Percentiles rank a stretch among this genome's conserved stretches.
Conservation (phyloP, 441 rosid genomes). For the Hura crepitans region DNA sequence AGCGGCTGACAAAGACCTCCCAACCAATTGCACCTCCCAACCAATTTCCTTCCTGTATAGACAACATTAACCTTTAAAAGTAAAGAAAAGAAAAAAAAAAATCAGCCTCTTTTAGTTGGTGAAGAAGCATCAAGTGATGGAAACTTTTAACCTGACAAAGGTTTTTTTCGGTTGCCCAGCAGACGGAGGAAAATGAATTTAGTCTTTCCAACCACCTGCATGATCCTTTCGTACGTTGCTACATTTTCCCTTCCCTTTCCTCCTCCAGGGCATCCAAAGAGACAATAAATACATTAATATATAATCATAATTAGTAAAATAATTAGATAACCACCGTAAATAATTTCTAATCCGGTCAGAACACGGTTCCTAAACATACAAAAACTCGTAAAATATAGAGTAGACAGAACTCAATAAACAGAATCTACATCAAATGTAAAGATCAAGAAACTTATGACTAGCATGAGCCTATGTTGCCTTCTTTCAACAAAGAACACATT, state of each 20-base stretch:
- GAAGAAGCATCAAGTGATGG: constrained; percentile 12
- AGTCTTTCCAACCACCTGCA: background rate
- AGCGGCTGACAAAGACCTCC: constrained; percentile 19
- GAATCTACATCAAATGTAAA: background rate
- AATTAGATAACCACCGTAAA: background rate
- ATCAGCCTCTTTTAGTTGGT: constrained; percentile 14
- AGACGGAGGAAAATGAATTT: constrained; percentile 5
- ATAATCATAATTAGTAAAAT: background rate
- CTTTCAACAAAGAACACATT: background rate
- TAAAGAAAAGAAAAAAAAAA: background rate
- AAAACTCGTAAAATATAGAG: background rate
- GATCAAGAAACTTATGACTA: background rate
- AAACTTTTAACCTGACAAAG: constrained; percentile 8
- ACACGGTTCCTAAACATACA: background rate
- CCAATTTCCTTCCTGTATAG: background rate
- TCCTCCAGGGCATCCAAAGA: background rate
- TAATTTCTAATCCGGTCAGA: background rate
- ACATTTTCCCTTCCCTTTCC: background rate
- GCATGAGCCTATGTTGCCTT: constrained; percentile 4
- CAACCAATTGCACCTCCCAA: constrained; percentile 24
- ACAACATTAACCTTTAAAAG: background rate
- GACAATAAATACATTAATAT: background rate
- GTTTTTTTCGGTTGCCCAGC: background rate
- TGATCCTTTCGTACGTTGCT: background rate
- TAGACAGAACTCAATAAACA: background rate